Evolutionary conservation across 129 eudicot genomes (phyloP).

Genomic region (Sambucus nigra): DNA sequence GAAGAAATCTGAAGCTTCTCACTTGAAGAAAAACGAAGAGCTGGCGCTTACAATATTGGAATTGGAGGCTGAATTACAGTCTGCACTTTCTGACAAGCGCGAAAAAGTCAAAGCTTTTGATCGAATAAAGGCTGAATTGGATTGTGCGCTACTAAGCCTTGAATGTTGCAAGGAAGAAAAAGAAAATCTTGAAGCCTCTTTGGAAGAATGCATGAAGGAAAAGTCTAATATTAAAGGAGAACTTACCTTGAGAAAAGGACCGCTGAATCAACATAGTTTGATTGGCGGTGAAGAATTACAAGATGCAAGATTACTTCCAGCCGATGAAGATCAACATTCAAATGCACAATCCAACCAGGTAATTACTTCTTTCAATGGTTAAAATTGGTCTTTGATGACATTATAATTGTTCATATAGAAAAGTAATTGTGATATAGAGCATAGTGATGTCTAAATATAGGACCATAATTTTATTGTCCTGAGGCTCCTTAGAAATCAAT

Average conservation of each 20-base stretch:
- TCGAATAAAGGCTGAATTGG: constrained; percentile 64
- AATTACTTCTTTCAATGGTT: background rate
- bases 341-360: constrained; percentile 33
- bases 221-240: constrained; percentile 32
- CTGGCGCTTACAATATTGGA: constrained; percentile 41
- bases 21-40: constrained; percentile 58
- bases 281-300: constrained; percentile 3
- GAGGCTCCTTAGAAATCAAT: background rate
- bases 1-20: constrained; percentile 64
- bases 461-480: background rate
- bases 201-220: constrained; percentile 51
- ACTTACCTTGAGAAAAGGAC: constrained; percentile 34
- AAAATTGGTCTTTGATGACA: constrained; percentile 1
- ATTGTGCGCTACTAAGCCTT: constrained; percentile 72
- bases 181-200: constrained; percentile 49
- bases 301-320: constrained; percentile 10
- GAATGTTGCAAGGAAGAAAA: constrained; percentile 98
- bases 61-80: constrained; percentile 53
- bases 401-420: too few species aligned
- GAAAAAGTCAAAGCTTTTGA: constrained; percentile 50
- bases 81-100: constrained; percentile 43
- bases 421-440: too few species aligned
- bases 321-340: constrained; percentile 4
- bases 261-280: constrained; percentile 8
- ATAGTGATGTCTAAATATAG: too few species aligned